Conservation (phyloP, 805 yeast species). For the Yamadazyma laniorum region DNA sequence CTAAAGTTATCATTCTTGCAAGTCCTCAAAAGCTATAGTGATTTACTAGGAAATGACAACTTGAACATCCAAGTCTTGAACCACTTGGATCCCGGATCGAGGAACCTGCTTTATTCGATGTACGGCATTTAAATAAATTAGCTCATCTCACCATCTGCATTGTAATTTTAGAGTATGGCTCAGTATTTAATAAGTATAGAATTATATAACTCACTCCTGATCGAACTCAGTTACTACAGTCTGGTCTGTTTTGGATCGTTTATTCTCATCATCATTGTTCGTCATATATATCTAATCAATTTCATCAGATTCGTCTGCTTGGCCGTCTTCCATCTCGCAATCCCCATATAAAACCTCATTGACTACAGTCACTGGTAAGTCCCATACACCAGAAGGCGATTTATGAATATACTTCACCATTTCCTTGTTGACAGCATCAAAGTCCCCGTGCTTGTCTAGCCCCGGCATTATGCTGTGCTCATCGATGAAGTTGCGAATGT, state of each 20-base stretch:
- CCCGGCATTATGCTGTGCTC: conserved; percentile 46
- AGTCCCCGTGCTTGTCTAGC: background rate
- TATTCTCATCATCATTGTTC: background rate
- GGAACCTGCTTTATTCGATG: conserved; percentile 18
- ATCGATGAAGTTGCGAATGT: conserved; percentile 66
- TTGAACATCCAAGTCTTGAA: conserved; percentile 32
- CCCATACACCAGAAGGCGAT: conserved; percentile 84
- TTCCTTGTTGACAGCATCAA: conserved; percentile 5
- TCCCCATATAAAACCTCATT: conserved; percentile 56
- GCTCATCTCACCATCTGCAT: no score
- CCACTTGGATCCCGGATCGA: conserved; percentile 31
- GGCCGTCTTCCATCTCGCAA: no score
- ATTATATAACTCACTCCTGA: no score
- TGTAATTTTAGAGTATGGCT: background rate
- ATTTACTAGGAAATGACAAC: conserved; percentile 43
- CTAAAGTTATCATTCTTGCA: conserved; percentile 45
- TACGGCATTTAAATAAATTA: conserved; percentile 22
- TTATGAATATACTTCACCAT: conserved; percentile 43
- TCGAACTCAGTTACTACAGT: no score
- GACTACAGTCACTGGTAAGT: conserved; percentile 70
- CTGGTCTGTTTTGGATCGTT: no score
- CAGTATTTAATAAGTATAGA: background rate
- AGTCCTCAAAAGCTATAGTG: conserved; percentile 45
- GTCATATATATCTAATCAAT: background rate
- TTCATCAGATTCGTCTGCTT: conserved; percentile 1